phyloP scores from a whole-genome alignment of 768 basidiomycete species.

The Podaxis pistillaris region DNA sequence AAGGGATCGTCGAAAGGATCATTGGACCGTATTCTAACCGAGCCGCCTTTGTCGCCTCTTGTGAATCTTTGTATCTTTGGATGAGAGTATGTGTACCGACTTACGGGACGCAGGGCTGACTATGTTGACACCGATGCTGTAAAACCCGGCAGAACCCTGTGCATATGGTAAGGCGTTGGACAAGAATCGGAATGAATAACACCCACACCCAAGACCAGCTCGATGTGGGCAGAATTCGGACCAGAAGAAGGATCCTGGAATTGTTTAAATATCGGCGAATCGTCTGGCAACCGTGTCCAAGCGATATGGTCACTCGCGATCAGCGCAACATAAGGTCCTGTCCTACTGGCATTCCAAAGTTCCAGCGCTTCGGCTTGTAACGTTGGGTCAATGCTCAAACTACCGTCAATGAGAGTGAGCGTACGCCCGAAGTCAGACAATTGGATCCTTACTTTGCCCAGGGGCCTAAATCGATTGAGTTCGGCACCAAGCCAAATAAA shows the following conservation, averaged over 20 bases:
- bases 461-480: conserved; percentile 9
- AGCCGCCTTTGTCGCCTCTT: conserved; percentile 17
- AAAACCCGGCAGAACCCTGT: conserved; percentile 20
- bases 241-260: conserved; percentile 15
- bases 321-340: conserved; percentile 5
- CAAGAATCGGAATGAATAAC: neutral
- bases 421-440: neutral
- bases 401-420: neutral
- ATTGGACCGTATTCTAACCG: conserved; percentile 18
- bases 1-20: conserved; percentile 26
- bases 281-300: conserved; percentile 11
- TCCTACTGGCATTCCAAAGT: conserved; percentile 15
- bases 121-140: conserved; percentile 20
- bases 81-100: neutral
- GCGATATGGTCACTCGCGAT: conserved; percentile 7
- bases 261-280: conserved; percentile 1
- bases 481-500: neutral
- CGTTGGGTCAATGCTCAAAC: neutral
- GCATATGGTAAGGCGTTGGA: neutral
- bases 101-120: conserved; percentile 28
- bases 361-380: conserved; percentile 10
- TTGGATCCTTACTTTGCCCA: conserved; percentile 4
- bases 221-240: conserved; percentile 15
- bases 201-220: conserved; percentile 9
- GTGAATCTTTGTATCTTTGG: neutral